Evolutionary conservation across 495 filamentous ascomycete species (phyloP), one percentile per base, ranked within the genome.

Genomic region (Cladorrhinum samala): DNA sequence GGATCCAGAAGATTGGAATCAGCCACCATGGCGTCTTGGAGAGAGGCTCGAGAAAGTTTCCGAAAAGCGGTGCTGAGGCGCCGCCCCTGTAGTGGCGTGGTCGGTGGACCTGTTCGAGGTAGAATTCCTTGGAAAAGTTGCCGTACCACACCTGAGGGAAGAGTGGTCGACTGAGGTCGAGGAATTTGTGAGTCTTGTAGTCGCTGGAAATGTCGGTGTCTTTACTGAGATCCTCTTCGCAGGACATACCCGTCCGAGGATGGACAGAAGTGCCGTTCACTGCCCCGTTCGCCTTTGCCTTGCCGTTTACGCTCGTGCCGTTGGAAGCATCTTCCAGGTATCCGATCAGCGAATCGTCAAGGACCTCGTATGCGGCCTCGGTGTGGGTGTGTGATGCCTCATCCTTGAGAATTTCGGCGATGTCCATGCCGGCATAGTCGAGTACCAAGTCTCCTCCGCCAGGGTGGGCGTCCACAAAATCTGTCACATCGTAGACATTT

Each of bases 11-110:
- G 0, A 79, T 73, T 9, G 94, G 94, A 13, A 97, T 78, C 41
- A 93, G 64, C 81, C 85, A 97, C 91, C 91, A 97, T 5, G 91
- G 80, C 7, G 94, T 97, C 73, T 91, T 87, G 68, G 86, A 89
- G 21, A 99, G 73, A 6, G 94, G 94, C 70, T 99, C 94, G 9
- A 99, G 77, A 71, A 97, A 93, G 70, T 99, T 99, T 39, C 94
- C 94, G 70, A 99, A 99, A 24, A 99, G 69, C 6, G 93, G 94
- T 25, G 94, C 93, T 4, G 91, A 95, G 52, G 83, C 82, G 38
- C 93, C 93, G 48, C 90, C 89, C 60, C 82, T 91, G 78, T 96
- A 97, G 73, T 97, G 90, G 51, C 92, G 83, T 20, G 92, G 92
- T 43, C 92, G 83, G 67, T 99, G 94, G 33, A 99, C 87, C 70